Percentiles rank a stretch among this genome's conserved stretches.
These are phyloP conservation scores for Alternaria ventricosa DNA, from an alignment of 2,329 filamentous ascomycete genomes.

Conservation along the genomic window DNA sequence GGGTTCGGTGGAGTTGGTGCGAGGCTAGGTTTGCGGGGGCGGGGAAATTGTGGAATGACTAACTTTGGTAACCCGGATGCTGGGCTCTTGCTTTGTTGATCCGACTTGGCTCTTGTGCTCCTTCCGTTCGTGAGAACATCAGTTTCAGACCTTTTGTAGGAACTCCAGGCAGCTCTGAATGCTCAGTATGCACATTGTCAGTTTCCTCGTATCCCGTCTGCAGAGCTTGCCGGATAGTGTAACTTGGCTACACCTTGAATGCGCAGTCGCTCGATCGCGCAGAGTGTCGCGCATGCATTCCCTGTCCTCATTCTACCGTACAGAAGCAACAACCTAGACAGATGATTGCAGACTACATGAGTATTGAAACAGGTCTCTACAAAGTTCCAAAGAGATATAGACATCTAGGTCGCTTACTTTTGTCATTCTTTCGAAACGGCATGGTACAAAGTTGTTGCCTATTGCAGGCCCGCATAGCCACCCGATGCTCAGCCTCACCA, in stretches of 20 bases:
- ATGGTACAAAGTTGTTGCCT: not conserved
- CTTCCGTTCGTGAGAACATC: not conserved
- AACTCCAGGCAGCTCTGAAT: too few relatives aligned
- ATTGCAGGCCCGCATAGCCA: not conserved
- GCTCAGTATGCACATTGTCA: not conserved
- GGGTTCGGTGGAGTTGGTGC: slow-evolving; percentile 1
- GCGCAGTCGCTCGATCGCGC: not conserved
- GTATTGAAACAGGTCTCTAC: too few relatives aligned
- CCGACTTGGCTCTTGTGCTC: not conserved
- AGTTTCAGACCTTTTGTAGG: too few relatives aligned
- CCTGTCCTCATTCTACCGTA: too few relatives aligned
- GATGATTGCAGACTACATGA: too few relatives aligned
- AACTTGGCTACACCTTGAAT: too few relatives aligned
- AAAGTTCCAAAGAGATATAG: too few relatives aligned
- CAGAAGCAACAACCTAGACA: too few relatives aligned
- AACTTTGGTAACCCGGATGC: slow-evolving; percentile 6
- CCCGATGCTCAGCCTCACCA: not conserved
- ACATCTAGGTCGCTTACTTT: too few relatives aligned
- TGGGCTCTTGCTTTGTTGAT: slow-evolving; percentile 2
- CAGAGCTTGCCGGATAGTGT: too few relatives aligned
- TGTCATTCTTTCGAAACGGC: too few relatives aligned
- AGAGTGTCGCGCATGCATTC: not conserved
- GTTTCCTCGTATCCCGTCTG: not conserved
- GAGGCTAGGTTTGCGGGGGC: slow-evolving; percentile 38
- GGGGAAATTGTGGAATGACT: slow-evolving; percentile 46